Conservation (phyloP, 2,329 filamentous ascomycete genomes). For the Trichoderma afroharzianum region DNA sequence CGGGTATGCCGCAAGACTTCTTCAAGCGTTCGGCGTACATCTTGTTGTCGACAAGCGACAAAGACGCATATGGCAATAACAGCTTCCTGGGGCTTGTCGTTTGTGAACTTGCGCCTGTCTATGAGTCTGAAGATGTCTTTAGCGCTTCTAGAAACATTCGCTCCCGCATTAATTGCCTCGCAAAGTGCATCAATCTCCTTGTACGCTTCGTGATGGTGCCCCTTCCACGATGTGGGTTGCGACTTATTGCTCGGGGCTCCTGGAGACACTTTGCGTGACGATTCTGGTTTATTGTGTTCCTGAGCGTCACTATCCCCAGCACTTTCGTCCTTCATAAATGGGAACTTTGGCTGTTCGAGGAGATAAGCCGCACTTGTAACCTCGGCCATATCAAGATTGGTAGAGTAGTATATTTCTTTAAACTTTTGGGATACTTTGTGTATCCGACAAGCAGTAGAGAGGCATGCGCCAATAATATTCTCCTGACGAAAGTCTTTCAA, state of each 20-base stretch:
- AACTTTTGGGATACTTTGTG: no score
- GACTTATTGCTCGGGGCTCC: background rate
- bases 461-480: no score
- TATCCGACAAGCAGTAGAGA: no score
- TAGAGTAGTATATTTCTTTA: no score
- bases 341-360: no score
- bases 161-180: background rate
- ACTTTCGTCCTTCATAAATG: no score
- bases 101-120: background rate
- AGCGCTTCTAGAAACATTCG: background rate
- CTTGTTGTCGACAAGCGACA: background rate
- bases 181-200: background rate
- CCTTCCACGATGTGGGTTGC: background rate
- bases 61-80: background rate
- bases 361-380: no score
- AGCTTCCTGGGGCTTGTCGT: background rate
- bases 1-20: no score
- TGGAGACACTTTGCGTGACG: background rate
- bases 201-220: background rate
- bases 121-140: background rate
- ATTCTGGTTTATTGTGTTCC: background rate
- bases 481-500: no score
- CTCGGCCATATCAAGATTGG: no score
- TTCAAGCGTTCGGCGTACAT: background rate
- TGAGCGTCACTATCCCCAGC: no score